A percentile compares a stretch with the other conserved stretches of the same genome.
Conservation (phyloP, 805 yeast genomes). For the Schwanniomyces vanrijiae region DNA sequence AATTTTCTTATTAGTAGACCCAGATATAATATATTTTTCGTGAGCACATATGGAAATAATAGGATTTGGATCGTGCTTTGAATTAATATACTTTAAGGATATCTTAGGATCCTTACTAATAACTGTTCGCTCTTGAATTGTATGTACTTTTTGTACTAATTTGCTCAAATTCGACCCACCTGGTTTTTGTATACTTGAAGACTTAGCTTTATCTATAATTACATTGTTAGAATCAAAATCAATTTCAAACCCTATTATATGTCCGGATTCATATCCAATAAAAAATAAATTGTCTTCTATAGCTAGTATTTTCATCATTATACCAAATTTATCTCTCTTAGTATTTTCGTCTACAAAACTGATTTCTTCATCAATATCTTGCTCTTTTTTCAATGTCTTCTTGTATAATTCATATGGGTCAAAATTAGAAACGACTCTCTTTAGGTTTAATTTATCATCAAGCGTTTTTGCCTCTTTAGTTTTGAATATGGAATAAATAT, state of each 20-base stretch:
- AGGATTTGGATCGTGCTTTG: constrained; percentile 55
- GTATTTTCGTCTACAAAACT: background rate
- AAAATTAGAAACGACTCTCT: constrained; percentile 34
- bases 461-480: background rate
- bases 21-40: constrained; percentile 31
- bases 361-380: constrained; percentile 10
- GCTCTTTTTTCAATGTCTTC: constrained; percentile 5
- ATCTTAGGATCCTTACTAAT: constrained; percentile 25
- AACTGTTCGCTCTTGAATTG: constrained; percentile 9
- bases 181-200: background rate
- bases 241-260: constrained; percentile 30
- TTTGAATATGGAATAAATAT: constrained; percentile 48
- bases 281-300: constrained; percentile 27
- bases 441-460: constrained; percentile 15
- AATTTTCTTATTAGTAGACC: constrained; percentile 50
- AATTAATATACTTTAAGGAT: constrained; percentile 19
- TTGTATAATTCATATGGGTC: constrained; percentile 21
- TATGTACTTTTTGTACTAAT: background rate
- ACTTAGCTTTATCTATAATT: background rate
- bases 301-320: constrained; percentile 60
- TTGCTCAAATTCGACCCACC: background rate
- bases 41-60: constrained; percentile 44
- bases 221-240: constrained; percentile 7
- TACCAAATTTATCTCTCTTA: constrained; percentile 52
- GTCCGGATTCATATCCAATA: constrained; percentile 79